A percentile compares a stretch with the other conserved stretches of the same genome.
Conservation (phyloP, 2,329 filamentous ascomycete species). For the Ceratocystis cubensis region DNA sequence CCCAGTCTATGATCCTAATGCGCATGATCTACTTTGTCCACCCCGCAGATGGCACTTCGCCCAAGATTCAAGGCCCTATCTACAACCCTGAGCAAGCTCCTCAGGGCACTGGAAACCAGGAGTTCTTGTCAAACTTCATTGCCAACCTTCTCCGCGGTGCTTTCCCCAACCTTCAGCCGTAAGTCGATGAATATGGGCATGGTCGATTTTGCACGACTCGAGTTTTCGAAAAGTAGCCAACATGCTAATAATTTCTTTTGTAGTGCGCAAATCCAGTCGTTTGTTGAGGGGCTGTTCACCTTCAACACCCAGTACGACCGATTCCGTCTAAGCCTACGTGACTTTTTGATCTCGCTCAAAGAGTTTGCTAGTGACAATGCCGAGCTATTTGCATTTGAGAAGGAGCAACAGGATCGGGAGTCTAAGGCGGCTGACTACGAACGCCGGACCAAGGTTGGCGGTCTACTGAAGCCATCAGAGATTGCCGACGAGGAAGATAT, state of each 20-base stretch:
- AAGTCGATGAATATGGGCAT: constrained; percentile 32
- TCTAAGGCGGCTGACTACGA: constrained; percentile 82
- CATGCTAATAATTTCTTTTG: constrained; percentile 24
- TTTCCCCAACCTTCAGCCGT: constrained; percentile 86
- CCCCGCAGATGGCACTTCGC: constrained; percentile 50
- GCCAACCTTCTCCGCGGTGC: constrained; percentile 73
- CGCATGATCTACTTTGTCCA: constrained; percentile 96
- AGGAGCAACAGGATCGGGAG: constrained; percentile 79
- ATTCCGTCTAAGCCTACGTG: constrained; percentile 90
- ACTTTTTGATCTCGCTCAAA: constrained; percentile 94
- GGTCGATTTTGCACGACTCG: not conserved
- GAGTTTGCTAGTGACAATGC: constrained; percentile 94
- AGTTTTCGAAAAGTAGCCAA: constrained; percentile 18
- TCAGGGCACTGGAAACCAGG: constrained; percentile 71
- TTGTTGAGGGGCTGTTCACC: constrained; percentile 80
- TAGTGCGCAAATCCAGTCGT: constrained; percentile 74
- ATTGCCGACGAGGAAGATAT: constrained; percentile 71
- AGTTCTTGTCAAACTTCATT: constrained; percentile 83
- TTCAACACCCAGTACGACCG: constrained; percentile 81
- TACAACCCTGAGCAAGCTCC: constrained; percentile 76
- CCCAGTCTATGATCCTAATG: constrained; percentile 83
- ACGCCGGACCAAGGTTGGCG: constrained; percentile 86
- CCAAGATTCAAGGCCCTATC: constrained; percentile 86
- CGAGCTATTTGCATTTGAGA: constrained; percentile 85
- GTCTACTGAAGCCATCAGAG: constrained; percentile 93